These are phyloP conservation scores for Sugiyamaella xylanicola DNA, from an alignment of 1,139 yeast species.

Conservation along the genomic window DNA sequence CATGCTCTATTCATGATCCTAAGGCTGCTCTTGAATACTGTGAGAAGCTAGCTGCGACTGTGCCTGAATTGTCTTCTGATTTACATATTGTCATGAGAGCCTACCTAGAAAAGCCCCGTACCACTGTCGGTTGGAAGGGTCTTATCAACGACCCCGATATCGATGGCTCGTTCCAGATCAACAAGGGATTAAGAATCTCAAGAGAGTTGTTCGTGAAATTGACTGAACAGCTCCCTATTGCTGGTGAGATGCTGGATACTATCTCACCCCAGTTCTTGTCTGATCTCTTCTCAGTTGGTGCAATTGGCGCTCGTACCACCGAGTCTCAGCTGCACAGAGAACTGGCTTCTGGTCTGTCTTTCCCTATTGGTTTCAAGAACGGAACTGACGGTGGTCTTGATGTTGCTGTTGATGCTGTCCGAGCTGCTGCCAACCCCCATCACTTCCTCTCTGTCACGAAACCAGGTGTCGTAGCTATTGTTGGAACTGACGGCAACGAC, in stretches of 20 bases:
- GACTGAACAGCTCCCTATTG: conserved; percentile 84
- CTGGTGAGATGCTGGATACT: conserved; percentile 97
- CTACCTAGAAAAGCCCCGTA: conserved; percentile 95
- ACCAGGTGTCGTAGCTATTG: conserved; percentile 93
- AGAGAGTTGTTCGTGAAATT: conserved; percentile 83
- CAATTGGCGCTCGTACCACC: conserved; percentile 97
- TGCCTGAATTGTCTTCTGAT: conserved; percentile 70
- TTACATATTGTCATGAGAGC: conserved; percentile 94
- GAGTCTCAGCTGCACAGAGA: conserved; percentile 97
- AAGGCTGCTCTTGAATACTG: conserved; percentile 90
- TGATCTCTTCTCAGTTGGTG: conserved; percentile 90
- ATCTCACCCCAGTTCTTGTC: conserved; percentile 92
- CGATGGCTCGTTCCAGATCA: conserved; percentile 90
- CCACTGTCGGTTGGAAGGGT: conserved; percentile 99
- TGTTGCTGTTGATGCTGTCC: conserved; percentile 91
- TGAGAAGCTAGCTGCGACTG: conserved; percentile 57
- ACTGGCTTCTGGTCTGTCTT: conserved; percentile 89
- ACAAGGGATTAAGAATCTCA: conserved; percentile 88
- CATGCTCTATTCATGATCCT: conserved; percentile 96
- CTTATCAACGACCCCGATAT: conserved; percentile 96
- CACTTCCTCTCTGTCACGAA: conserved; percentile 93
- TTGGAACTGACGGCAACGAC: conserved; percentile 90
- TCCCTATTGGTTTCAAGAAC: conserved; percentile 97
- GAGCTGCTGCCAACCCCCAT: conserved; percentile 91
- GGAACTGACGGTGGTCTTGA: conserved; percentile 94